phyloP scores from a whole-genome alignment of 768 basidiomycete species.

The Lactarius evosmus region DNA sequence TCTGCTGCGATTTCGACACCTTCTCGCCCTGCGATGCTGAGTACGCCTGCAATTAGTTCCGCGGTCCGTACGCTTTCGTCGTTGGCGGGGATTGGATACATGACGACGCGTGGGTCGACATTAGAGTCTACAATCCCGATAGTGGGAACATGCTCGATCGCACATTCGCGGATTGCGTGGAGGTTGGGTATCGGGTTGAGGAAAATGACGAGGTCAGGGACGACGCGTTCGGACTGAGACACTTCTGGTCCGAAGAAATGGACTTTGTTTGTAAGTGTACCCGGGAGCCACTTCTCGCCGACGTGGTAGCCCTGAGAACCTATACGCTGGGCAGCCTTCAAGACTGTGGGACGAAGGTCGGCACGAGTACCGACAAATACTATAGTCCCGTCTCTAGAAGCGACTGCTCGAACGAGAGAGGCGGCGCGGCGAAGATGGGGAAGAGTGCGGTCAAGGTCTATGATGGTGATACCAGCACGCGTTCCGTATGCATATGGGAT shows the following conservation, averaged over 20 bases:
- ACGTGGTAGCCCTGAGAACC: slow-evolving; percentile 81
- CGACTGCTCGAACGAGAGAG: slow-evolving; percentile 78
- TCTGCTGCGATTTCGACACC: slow-evolving; percentile 50
- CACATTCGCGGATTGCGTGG: slow-evolving; percentile 88
- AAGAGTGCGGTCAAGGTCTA: slow-evolving; percentile 92
- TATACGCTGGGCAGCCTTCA: slow-evolving; percentile 75
- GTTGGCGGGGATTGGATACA: slow-evolving; percentile 98
- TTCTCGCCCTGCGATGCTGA: slow-evolving; percentile 85
- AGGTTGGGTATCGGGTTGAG: slow-evolving; percentile 86
- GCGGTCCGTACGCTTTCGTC: slow-evolving; percentile 90
- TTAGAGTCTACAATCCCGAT: slow-evolving; percentile 94
- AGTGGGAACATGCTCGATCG: slow-evolving; percentile 85
- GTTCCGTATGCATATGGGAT: slow-evolving; percentile 90
- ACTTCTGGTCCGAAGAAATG: slow-evolving; percentile 65
- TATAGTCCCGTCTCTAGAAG: slow-evolving; percentile 76
- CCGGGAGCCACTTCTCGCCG: slow-evolving; percentile 88
- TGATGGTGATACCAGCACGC: slow-evolving; percentile 85
- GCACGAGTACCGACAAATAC: slow-evolving; percentile 88
- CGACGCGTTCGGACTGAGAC: slow-evolving; percentile 50
- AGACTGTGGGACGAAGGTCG: slow-evolving; percentile 69
- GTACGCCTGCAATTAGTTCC: slow-evolving; percentile 84
- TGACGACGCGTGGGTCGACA: slow-evolving; percentile 91
- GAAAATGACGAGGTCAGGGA: slow-evolving; percentile 87
- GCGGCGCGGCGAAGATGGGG: slow-evolving; percentile 90
- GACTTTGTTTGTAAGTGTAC: slow-evolving; percentile 86